phyloP scores from a whole-genome alignment of 495 filamentous ascomycete species.

The Aspergillus taichungensis region DNA sequence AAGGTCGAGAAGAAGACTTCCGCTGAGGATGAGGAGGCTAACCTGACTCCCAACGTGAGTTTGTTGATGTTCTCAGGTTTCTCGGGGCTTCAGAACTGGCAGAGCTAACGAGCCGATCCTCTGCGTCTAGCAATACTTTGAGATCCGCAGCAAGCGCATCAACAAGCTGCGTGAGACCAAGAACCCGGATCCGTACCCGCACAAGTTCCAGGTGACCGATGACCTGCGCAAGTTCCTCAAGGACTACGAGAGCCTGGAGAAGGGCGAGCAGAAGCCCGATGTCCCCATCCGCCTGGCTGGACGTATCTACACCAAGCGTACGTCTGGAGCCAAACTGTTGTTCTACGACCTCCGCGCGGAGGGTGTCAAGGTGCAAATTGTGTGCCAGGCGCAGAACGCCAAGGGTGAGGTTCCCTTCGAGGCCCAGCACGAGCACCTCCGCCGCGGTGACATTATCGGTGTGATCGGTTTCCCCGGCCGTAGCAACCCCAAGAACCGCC shows the following conservation, averaged over 20 bases:
- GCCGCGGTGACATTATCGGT: conserved; percentile 84
- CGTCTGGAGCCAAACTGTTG: conserved; percentile 72
- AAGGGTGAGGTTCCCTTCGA: conserved; percentile 57
- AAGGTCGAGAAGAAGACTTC: conserved; percentile 59
- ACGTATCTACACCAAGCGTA: conserved; percentile 82
- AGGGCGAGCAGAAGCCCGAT: conserved; percentile 72
- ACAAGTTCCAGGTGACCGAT: conserved; percentile 88
- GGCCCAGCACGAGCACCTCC: conserved; percentile 81
- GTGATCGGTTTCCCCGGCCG: conserved; percentile 84
- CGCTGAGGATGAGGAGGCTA: conserved; percentile 59
- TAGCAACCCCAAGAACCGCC: conserved; percentile 78
- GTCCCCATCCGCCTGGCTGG: conserved; percentile 65
- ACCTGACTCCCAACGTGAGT: conserved; percentile 84
- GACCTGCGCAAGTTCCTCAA: conserved; percentile 69
- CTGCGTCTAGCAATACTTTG: conserved; percentile 77
- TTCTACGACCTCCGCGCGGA: conserved; percentile 91
- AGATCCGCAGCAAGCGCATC: conserved; percentile 80
- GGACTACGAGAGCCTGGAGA: conserved; percentile 67
- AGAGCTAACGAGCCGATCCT: conserved; percentile 7
- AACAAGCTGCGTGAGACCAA: conserved; percentile 76
- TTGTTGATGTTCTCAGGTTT: not conserved
- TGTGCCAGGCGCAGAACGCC: conserved; percentile 75
- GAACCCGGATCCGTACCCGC: conserved; percentile 84
- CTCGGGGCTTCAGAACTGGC: not conserved
- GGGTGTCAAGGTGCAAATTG: conserved; percentile 79